Conservation (phyloP, 495 filamentous ascomycete genomes). For the Neurospora pannonica region DNA sequence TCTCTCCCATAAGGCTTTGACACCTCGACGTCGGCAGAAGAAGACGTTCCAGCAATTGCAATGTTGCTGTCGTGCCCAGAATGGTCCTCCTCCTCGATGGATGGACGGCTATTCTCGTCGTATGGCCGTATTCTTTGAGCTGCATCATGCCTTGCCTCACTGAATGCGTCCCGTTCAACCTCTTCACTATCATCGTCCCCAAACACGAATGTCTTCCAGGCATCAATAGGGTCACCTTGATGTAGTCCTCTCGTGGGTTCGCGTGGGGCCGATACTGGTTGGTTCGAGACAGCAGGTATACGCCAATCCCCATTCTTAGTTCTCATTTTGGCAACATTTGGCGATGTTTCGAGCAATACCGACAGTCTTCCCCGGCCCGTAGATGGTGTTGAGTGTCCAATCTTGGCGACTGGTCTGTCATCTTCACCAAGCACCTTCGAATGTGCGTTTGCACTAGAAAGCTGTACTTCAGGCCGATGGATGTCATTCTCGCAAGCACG, state of each 20-base stretch:
- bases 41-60: conserved; percentile 9
- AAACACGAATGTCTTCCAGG: conserved; percentile 33
- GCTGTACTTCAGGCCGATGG: background rate
- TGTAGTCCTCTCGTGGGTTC: background rate
- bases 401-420: background rate
- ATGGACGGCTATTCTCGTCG: conserved; percentile 6
- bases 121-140: conserved; percentile 19
- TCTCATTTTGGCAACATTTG: background rate
- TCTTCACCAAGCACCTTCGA: background rate
- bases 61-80: conserved; percentile 10
- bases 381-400: background rate
- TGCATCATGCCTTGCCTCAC: conserved; percentile 28
- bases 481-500: background rate
- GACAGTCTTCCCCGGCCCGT: background rate
- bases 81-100: background rate
- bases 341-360: background rate
- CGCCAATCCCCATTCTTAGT: background rate
- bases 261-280: background rate
- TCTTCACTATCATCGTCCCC: conserved; percentile 26
- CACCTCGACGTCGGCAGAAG: background rate
- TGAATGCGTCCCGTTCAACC: conserved; percentile 19
- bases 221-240: conserved; percentile 14
- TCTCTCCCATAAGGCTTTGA: background rate
- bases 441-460: background rate
- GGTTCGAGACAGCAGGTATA: background rate